Conservation (phyloP, 345 rosid species). For the Eucalyptus tenuipes region DNA sequence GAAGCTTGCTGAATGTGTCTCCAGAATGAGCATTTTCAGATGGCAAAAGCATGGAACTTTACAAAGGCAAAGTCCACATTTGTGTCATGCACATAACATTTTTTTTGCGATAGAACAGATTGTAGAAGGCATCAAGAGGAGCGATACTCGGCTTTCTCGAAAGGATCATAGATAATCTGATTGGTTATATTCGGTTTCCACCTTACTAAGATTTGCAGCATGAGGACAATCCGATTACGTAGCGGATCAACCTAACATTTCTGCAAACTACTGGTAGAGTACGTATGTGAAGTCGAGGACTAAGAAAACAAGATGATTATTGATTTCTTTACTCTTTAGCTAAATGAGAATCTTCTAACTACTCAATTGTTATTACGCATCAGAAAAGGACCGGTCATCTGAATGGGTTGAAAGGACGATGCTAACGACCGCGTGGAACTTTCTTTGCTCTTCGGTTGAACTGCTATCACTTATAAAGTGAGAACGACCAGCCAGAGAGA, state of each 20-base stretch:
- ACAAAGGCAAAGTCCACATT: background rate
- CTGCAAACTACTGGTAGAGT: background rate
- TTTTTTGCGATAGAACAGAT: background rate
- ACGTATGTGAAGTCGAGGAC: background rate
- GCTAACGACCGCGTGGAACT: background rate
- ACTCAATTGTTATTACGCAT: background rate
- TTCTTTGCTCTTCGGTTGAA: background rate
- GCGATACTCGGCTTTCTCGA: background rate
- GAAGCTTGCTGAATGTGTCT: background rate
- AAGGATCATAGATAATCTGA: background rate
- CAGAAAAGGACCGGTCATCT: background rate
- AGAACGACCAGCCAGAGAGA: background rate
- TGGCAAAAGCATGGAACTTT: background rate
- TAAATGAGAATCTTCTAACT: background rate
- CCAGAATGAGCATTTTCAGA: background rate
- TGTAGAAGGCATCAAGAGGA: background rate
- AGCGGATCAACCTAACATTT: background rate
- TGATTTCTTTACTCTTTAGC: background rate
- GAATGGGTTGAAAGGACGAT: background rate
- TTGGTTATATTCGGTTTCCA: background rate
- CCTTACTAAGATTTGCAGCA: background rate
- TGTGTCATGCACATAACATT: background rate
- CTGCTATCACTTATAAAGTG: background rate
- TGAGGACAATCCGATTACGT: background rate
- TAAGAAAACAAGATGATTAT: background rate